A percentile compares a stretch with the other conserved stretches of the same genome.
phyloP scores from a whole-genome alignment of 2,329 filamentous ascomycete species.

The Colletotrichum spaethianum region DNA sequence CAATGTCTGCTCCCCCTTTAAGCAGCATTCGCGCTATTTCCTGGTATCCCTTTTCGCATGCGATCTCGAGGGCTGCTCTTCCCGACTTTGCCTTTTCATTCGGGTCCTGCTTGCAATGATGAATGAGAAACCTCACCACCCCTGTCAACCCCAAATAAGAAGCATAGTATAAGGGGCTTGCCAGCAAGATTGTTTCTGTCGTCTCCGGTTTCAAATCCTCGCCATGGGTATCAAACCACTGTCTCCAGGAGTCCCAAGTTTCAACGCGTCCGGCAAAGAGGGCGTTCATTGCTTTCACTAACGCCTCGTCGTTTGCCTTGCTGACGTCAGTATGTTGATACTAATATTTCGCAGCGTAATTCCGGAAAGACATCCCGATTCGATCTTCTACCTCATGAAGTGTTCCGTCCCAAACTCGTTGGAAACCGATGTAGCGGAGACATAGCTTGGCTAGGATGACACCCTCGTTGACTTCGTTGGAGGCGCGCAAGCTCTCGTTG shows the following conservation, averaged over 20 bases:
- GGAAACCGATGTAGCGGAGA: constrained; percentile 14
- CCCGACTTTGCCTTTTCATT: background rate
- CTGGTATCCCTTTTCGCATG: background rate
- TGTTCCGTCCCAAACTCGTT: background rate
- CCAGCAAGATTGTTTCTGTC: background rate
- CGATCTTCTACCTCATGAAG: background rate
- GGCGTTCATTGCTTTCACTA: background rate
- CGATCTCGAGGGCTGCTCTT: background rate
- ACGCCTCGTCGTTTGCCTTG: background rate
- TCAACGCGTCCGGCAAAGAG: background rate
- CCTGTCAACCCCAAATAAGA: background rate
- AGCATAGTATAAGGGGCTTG: constrained; percentile 17
- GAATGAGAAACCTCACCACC: background rate
- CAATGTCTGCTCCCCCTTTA: background rate
- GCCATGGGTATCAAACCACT: background rate
- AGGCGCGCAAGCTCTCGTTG: background rate
- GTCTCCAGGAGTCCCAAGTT: background rate
- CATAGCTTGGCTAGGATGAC: constrained; percentile 3
- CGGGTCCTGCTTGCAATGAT: background rate
- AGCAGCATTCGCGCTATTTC: constrained; percentile 34
- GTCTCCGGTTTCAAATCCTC: no score
- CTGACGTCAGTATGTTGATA: constrained; percentile 1
- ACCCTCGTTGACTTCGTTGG: background rate
- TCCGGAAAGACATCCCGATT: background rate
- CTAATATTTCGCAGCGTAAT: constrained; percentile 30